A percentile compares a stretch with the other conserved stretches of the same genome.
Conservation (phyloP, 805 yeast genomes). For the Kuraishia piskuri region DNA sequence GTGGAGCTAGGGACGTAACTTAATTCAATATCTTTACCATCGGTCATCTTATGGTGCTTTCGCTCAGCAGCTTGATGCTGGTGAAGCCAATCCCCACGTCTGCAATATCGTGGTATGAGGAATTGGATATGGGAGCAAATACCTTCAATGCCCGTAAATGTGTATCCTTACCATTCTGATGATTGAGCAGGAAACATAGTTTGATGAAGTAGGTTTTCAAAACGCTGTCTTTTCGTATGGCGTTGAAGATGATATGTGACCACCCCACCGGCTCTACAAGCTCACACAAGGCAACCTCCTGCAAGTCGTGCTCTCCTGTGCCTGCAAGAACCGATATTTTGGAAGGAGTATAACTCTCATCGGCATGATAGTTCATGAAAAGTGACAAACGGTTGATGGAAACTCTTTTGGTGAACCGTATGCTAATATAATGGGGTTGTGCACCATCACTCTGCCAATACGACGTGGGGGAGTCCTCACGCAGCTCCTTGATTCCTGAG, state of each 20-base stretch:
- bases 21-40: background rate
- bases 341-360: slow-evolving; percentile 91
- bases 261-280: slow-evolving; percentile 70
- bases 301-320: slow-evolving; percentile 68
- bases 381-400: slow-evolving; percentile 59
- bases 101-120: slow-evolving; percentile 14
- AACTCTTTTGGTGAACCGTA: slow-evolving; percentile 74
- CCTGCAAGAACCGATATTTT: slow-evolving; percentile 61
- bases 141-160: slow-evolving; percentile 73
- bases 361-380: slow-evolving; percentile 61
- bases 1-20: no score
- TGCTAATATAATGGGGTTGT: slow-evolving; percentile 76
- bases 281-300: slow-evolving; percentile 52
- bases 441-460: slow-evolving; percentile 96
- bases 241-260: slow-evolving; percentile 56
- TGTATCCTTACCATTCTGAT: slow-evolving; percentile 94
- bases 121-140: slow-evolving; percentile 31
- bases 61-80: slow-evolving; percentile 21
- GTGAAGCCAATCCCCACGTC: slow-evolving; percentile 23
- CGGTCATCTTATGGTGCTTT: slow-evolving; percentile 20
- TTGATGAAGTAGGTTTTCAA: slow-evolving; percentile 62
- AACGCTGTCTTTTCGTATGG: slow-evolving; percentile 43
- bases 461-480: slow-evolving; percentile 62
- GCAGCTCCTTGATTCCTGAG: slow-evolving; percentile 58
- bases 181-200: slow-evolving; percentile 61